A percentile compares a stretch with the other conserved stretches of the same genome.
Evolutionary conservation across 352 stramenopile genomes (phyloP).

Genomic region (Pythium dissotocum): DNA sequence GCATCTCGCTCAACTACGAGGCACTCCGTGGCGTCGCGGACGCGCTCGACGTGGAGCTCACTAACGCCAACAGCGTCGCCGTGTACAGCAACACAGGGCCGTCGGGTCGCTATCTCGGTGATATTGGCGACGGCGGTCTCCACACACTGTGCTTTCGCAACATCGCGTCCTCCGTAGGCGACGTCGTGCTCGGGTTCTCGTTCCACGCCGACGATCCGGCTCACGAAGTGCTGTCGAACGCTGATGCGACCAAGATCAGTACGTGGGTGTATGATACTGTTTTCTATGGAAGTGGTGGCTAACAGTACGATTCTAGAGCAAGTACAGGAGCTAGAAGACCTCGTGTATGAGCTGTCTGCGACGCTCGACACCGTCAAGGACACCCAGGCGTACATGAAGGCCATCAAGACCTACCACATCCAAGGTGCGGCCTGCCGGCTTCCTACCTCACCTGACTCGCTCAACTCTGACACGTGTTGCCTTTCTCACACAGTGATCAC

Average conservation of each 20-base stretch:
- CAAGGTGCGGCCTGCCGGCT: conserved; percentile 36
- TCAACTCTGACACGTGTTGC: background rate
- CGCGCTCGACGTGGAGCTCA: conserved; percentile 64
- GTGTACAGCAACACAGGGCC: conserved; percentile 59
- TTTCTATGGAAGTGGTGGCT: background rate
- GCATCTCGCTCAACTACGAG: conserved; percentile 88
- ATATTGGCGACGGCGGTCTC: conserved; percentile 52
- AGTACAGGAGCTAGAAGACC: conserved; percentile 84
- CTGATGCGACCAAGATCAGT: conserved; percentile 89
- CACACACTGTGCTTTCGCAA: conserved; percentile 84
- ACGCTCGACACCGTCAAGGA: conserved; percentile 88
- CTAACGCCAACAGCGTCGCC: conserved; percentile 52
- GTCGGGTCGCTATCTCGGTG: conserved; percentile 54
- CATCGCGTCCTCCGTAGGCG: conserved; percentile 48
- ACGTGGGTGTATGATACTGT: conserved; percentile 27
- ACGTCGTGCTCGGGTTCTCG: conserved; percentile 83
- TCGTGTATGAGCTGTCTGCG: conserved; percentile 86
- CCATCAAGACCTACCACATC: conserved; percentile 79
- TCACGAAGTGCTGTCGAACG: conserved; percentile 87
- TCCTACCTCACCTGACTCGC: background rate
- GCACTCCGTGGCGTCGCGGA: conserved; percentile 71
- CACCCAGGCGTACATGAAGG: conserved; percentile 86
- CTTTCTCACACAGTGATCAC: conserved; percentile 55
- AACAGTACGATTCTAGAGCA: conserved; percentile 48
- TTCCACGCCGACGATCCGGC: conserved; percentile 84